A percentile compares a stretch with the other conserved stretches of the same genome.
phyloP scores from a whole-genome alignment of 1,284 basidiomycete species.

The Leccinum solheimii region DNA sequence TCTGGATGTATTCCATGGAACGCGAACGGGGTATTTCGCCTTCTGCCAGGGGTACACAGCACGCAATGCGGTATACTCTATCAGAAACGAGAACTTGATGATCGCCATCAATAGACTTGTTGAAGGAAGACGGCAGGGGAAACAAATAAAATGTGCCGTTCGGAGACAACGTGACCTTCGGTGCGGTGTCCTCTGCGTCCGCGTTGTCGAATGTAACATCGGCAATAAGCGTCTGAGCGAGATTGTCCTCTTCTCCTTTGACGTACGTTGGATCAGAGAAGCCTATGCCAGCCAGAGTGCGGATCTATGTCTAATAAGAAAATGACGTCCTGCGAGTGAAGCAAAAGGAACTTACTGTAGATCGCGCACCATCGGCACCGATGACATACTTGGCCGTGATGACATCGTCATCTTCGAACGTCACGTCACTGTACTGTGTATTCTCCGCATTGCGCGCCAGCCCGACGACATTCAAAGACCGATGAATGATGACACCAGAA shows the following conservation, averaged over 20 bases:
- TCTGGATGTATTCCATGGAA: conserved; percentile 37
- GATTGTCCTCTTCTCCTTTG: conserved; percentile 2
- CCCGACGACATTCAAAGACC: conserved; percentile 31
- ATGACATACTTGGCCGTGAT: conserved; percentile 44
- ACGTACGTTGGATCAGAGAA: conserved; percentile 17
- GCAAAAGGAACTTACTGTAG: conserved; percentile 42
- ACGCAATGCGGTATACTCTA: conserved; percentile 36
- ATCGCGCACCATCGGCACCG: conserved; percentile 28
- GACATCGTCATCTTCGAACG: conserved; percentile 49
- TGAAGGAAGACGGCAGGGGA: conserved; percentile 29
- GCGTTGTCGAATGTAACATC: not conserved
- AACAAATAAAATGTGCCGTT: conserved; percentile 25
- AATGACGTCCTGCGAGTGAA: not conserved
- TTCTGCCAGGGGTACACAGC: conserved; percentile 22
- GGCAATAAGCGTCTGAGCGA: conserved; percentile 23
- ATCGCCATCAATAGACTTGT: conserved; percentile 2
- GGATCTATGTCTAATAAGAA: conserved; percentile 10
- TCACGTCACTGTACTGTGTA: conserved; percentile 37
- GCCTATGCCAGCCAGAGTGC: conserved; percentile 20
- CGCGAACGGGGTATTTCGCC: too few relatives aligned
- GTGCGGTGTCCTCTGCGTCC: not conserved
- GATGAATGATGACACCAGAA: conserved; percentile 23
- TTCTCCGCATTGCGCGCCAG: conserved; percentile 31
- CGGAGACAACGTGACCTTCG: conserved; percentile 10
- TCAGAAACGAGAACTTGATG: conserved; percentile 10